phyloP scores from a whole-genome alignment of 371 early-diverging fungal genomes.

The Encephalitozoon romaleae region DNA sequence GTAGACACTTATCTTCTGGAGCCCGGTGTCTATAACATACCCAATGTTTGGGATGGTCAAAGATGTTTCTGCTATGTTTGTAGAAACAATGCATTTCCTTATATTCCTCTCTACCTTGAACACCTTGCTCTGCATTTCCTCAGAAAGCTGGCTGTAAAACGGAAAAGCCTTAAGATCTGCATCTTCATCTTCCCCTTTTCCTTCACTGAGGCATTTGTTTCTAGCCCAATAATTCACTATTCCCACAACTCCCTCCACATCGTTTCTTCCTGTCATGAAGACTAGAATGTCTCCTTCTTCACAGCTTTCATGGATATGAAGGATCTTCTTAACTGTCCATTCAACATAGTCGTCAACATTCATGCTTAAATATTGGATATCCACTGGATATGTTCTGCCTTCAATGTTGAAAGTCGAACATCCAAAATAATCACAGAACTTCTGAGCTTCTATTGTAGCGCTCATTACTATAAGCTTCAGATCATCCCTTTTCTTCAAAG shows the following conservation, averaged over 20 bases:
- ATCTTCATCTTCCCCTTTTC: neutral
- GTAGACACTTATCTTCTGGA: slow-evolving; percentile 86
- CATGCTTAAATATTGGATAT: slow-evolving; percentile 51
- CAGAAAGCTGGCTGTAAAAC: slow-evolving; percentile 55
- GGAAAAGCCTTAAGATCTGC: neutral
- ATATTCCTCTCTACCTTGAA: slow-evolving; percentile 4
- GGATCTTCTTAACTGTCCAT: slow-evolving; percentile 28
- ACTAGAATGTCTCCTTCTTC: slow-evolving; percentile 45
- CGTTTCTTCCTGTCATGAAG: slow-evolving; percentile 51
- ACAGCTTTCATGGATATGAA: neutral
- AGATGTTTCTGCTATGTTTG: slow-evolving; percentile 54
- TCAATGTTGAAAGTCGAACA: slow-evolving; percentile 68
- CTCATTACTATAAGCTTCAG: slow-evolving; percentile 66
- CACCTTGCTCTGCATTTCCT: slow-evolving; percentile 48
- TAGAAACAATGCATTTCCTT: slow-evolving; percentile 52
- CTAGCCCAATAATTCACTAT: neutral
- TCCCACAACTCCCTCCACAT: slow-evolving; percentile 18
- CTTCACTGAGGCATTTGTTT: neutral
- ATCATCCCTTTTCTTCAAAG: slow-evolving; percentile 29
- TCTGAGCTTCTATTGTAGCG: slow-evolving; percentile 68
- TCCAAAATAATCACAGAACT: slow-evolving; percentile 67
- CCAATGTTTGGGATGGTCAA: slow-evolving; percentile 51
- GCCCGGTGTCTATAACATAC: slow-evolving; percentile 54
- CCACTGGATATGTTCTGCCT: slow-evolving; percentile 71
- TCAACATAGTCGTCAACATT: slow-evolving; percentile 36